A percentile compares a stretch with the other conserved stretches of the same genome.
phyloP scores from a whole-genome alignment of 1,284 basidiomycete genomes.

The Cerioporus squamosus region DNA sequence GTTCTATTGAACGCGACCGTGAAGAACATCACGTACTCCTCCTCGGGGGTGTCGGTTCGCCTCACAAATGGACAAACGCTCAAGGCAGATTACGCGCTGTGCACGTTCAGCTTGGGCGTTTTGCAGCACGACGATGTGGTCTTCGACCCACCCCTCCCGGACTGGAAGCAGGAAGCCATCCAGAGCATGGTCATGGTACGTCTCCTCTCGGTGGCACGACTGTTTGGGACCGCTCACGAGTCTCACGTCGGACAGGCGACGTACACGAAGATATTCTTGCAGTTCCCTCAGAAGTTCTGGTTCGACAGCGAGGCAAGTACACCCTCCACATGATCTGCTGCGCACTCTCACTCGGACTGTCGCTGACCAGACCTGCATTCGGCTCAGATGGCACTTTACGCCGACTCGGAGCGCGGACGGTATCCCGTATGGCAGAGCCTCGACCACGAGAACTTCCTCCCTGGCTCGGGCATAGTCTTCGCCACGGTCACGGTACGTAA shows the following conservation, averaged over 20 bases:
- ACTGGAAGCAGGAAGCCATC: constrained; percentile 70
- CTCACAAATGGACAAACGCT: constrained; percentile 45
- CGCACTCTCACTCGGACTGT: too few species aligned
- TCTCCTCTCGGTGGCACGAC: neutral
- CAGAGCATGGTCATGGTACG: constrained; percentile 66
- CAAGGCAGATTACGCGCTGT: constrained; percentile 35
- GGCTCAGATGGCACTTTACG: constrained; percentile 64
- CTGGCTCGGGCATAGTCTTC: constrained; percentile 63
- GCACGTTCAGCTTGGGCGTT: constrained; percentile 51
- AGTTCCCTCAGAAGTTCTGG: constrained; percentile 73
- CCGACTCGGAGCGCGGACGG: constrained; percentile 60
- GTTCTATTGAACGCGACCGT: constrained; percentile 58
- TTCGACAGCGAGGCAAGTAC: constrained; percentile 58
- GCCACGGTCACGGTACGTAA: constrained; percentile 62
- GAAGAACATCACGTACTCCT: constrained; percentile 52
- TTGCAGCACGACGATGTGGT: constrained; percentile 66
- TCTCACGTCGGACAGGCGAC: constrained; percentile 42
- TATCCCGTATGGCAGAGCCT: constrained; percentile 74
- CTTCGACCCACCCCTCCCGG: constrained; percentile 61
- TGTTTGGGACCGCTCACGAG: too few species aligned
- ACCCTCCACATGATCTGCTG: neutral
- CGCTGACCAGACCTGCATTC: neutral
- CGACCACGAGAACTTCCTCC: constrained; percentile 61
- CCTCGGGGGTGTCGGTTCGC: constrained; percentile 42
- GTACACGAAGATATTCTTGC: constrained; percentile 75